Conservation (phyloP, 306 rosid species). For the Vigna trinervia region DNA sequence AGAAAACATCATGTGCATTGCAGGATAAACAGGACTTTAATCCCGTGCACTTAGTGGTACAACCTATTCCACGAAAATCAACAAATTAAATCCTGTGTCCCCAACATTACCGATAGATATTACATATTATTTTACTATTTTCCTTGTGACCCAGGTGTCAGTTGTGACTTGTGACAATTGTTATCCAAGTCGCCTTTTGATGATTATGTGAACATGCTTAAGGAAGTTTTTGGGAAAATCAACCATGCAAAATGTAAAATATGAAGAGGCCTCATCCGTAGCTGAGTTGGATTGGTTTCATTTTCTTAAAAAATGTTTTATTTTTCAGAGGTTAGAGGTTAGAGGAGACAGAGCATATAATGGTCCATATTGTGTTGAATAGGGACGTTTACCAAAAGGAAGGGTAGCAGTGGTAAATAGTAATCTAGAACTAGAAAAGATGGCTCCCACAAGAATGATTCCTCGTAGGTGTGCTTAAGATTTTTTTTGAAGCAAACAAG, state of each 20-base stretch:
- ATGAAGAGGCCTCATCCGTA: conserved; percentile 27
- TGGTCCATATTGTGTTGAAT: conserved; percentile 21
- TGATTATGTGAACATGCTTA: conserved; percentile 66
- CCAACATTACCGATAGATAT: conserved; percentile 30
- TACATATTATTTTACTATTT: conserved; percentile 25
- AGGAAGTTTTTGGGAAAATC: conserved; percentile 36
- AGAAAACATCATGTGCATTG: conserved; percentile 38
- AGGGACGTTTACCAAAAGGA: not conserved
- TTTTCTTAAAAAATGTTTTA: not conserved
- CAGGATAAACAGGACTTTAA: conserved; percentile 55
- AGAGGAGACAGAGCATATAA: conserved; percentile 34
- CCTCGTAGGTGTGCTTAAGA: conserved; percentile 58
- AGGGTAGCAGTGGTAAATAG: conserved; percentile 30
- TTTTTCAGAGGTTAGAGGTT: not conserved
- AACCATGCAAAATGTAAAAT: conserved; percentile 52
- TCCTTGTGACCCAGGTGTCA: conserved; percentile 41
- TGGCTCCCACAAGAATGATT: conserved; percentile 67
- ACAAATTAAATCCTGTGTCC: conserved; percentile 39
- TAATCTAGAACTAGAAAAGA: conserved; percentile 49
- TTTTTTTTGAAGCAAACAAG: conserved; percentile 66
- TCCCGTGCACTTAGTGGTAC: conserved; percentile 52
- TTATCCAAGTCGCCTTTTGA: conserved; percentile 58
- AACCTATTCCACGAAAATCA: conserved; percentile 49
- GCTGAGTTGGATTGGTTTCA: conserved; percentile 23
- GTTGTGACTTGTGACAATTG: conserved; percentile 27